Percentiles rank a stretch among this genome's conserved stretches.
Conservation (phyloP, 208 protist genomes). For the Willaertia magna region DNA sequence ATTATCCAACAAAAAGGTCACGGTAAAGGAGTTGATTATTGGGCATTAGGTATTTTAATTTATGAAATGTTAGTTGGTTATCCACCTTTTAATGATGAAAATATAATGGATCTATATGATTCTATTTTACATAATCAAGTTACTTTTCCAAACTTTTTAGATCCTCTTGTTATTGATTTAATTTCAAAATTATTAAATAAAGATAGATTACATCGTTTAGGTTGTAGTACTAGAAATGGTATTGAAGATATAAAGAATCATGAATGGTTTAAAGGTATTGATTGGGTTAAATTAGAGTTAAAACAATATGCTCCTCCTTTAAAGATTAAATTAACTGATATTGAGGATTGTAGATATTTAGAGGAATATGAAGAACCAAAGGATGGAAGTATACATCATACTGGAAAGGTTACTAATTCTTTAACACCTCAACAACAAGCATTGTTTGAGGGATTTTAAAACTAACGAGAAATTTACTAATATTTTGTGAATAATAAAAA, state of each 20-base stretch:
- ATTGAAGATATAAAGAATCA: not conserved
- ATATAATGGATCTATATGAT: constrained; percentile 19
- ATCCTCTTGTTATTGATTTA: not conserved
- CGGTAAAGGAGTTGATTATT: constrained; percentile 59
- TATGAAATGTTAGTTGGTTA: constrained; percentile 60
- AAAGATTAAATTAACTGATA: not conserved
- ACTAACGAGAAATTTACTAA: too few species aligned
- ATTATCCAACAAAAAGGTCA: constrained; percentile 40
- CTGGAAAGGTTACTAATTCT: too few species aligned
- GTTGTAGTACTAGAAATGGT: not conserved
- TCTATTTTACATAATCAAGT: not conserved
- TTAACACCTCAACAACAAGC: too few species aligned
- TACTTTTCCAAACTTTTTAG: not conserved
- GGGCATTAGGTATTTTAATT: constrained; percentile 50
- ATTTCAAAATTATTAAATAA: not conserved
- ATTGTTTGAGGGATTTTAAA: too few species aligned
- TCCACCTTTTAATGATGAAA: constrained; percentile 46
- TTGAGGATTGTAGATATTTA: not conserved
- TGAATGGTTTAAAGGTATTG: not conserved
- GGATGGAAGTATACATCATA: too few species aligned
- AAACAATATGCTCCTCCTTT: not conserved
- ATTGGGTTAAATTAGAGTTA: not conserved
- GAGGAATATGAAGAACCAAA: too few species aligned
- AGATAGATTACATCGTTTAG: not conserved
- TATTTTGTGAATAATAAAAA: too few species aligned